Conservation (phyloP, 768 basidiomycete species). For the Podaxis sp. region DNA sequence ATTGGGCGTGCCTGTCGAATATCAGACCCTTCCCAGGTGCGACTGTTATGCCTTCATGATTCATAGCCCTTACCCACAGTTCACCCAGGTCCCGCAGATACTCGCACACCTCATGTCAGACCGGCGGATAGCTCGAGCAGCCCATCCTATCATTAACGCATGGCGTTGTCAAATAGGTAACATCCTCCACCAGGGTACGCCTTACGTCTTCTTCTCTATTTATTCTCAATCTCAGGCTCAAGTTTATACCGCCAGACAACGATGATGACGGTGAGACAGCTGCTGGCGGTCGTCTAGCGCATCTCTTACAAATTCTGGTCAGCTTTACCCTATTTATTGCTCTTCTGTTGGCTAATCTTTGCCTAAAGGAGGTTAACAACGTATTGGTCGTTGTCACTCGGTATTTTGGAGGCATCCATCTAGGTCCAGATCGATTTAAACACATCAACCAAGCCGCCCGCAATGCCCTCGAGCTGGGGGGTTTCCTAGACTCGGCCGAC, state of each 20-base stretch:
- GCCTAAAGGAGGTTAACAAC: conserved; percentile 64
- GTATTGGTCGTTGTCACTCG: conserved; percentile 91
- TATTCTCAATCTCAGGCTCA: neutral
- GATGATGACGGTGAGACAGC: conserved; percentile 95
- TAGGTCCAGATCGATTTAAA: conserved; percentile 86
- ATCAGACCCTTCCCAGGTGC: conserved; percentile 71
- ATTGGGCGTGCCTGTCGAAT: conserved; percentile 82
- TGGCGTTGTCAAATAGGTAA: conserved; percentile 72
- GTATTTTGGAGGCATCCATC: conserved; percentile 88
- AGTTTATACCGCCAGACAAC: conserved; percentile 53
- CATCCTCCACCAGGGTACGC: conserved; percentile 69
- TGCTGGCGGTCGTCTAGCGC: conserved; percentile 86
- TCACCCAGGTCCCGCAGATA: conserved; percentile 58
- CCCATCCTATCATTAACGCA: conserved; percentile 78
- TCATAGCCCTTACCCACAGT: neutral
- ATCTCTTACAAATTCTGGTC: conserved; percentile 85
- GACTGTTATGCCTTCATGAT: conserved; percentile 7
- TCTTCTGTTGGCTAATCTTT: conserved; percentile 1
- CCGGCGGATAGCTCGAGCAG: conserved; percentile 65
- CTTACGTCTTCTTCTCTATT: neutral
- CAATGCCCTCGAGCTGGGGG: conserved; percentile 83
- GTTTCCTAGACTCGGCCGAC: conserved; percentile 64
- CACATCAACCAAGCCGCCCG: conserved; percentile 96
- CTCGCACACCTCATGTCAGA: conserved; percentile 67
- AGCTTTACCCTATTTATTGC: conserved; percentile 16